These are phyloP conservation scores for Eustoma russellianum DNA, from an alignment of 257 asterid genomes.

Conservation along the genomic window DNA sequence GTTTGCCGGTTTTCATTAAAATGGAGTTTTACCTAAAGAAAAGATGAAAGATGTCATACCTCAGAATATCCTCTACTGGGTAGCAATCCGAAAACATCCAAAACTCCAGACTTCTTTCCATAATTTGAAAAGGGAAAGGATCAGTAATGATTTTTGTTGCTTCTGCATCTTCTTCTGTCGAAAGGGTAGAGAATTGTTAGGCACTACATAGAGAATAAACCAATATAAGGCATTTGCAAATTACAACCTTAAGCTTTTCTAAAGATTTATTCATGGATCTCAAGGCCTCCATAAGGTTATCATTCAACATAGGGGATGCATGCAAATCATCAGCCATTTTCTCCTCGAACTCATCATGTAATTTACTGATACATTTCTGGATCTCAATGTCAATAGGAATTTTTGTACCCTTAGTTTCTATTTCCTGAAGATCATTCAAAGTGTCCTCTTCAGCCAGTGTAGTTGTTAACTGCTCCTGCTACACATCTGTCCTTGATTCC, in stretches of 20 bases:
- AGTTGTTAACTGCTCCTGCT: too few relatives aligned
- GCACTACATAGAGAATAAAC: conserved; percentile 1
- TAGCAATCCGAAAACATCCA: conserved; percentile 34
- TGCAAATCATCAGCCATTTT: conserved; percentile 79
- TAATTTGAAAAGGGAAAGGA: conserved; percentile 24
- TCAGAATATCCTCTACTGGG: conserved; percentile 24
- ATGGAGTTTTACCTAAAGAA: too few relatives aligned
- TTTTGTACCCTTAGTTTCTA: conserved; percentile 24
- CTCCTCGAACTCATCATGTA: conserved; percentile 49
- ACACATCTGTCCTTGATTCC: too few relatives aligned
- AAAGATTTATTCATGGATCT: conserved; percentile 42
- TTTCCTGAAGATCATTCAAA: conserved; percentile 27
- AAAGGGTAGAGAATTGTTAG: conserved; percentile 1
- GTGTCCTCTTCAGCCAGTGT: conserved; percentile 55
- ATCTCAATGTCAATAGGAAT: conserved; percentile 33
- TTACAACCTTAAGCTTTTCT: conserved; percentile 49
- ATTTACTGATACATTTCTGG: conserved; percentile 44
- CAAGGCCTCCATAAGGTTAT: conserved; percentile 56
- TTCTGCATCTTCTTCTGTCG: conserved; percentile 22
- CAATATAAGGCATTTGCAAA: neutral
- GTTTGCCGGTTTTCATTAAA: neutral
- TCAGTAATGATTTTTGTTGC: conserved; percentile 19
- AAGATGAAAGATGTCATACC: conserved; percentile 13
- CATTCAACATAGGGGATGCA: conserved; percentile 55
- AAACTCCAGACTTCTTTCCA: conserved; percentile 25